Percentiles rank a stretch among this genome's conserved stretches.
Conservation (phyloP, 2,329 filamentous ascomycete genomes). For the Talaromyces marneffei region DNA sequence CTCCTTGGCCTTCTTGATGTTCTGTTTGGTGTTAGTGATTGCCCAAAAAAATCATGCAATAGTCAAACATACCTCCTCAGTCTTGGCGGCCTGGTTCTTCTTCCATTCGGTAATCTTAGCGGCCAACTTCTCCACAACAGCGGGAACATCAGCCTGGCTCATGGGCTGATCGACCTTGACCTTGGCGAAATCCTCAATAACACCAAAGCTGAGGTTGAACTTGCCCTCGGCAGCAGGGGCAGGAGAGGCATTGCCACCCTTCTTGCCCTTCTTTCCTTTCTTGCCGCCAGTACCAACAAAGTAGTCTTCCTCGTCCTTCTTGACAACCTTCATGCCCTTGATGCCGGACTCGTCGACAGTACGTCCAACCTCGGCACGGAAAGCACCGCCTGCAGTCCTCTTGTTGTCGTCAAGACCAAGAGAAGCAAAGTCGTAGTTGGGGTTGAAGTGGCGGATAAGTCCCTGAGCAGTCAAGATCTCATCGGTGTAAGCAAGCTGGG, state of each 20-base stretch:
- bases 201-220: conserved; percentile 82
- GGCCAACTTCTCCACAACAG: conserved; percentile 79
- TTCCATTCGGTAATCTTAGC: conserved; percentile 91
- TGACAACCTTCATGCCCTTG: conserved; percentile 76
- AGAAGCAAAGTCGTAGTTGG: conserved; percentile 64
- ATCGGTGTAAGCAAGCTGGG: conserved; percentile 78
- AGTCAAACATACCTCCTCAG: conserved; percentile 66
- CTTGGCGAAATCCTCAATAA: conserved; percentile 83
- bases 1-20: conserved; percentile 93
- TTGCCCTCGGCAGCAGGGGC: conserved; percentile 48
- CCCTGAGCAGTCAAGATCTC: conserved; percentile 86
- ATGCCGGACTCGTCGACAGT: conserved; percentile 78
- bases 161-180: conserved; percentile 84
- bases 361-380: conserved; percentile 71
- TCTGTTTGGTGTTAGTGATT: conserved; percentile 53
- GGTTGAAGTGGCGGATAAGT: conserved; percentile 87
- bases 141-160: conserved; percentile 73
- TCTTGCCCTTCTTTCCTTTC: conserved; percentile 86
- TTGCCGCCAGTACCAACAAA: conserved; percentile 66
- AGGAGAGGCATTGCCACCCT: conserved; percentile 49
- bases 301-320: conserved; percentile 89
- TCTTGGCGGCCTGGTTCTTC: conserved; percentile 80
- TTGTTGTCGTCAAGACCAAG: conserved; percentile 44
- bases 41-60: neutral
- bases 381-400: conserved; percentile 55